A percentile compares a stretch with the other conserved stretches of the same genome.
Conservation (phyloP, 179 eudicot genomes). For the Beta corolliflora region DNA sequence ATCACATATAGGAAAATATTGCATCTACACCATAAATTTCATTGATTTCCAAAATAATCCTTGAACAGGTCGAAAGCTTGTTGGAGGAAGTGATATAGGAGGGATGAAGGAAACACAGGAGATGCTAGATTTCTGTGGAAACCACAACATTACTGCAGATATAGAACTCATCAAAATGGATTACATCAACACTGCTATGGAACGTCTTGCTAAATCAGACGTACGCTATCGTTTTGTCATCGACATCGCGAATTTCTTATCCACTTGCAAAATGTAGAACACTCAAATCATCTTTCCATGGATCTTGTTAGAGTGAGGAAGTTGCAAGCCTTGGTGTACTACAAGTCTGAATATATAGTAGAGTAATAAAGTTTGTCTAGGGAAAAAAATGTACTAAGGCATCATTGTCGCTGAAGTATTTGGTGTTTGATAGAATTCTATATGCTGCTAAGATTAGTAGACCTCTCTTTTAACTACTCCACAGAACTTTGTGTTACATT, state of each 20-base stretch:
- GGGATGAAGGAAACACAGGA: constrained; percentile 35
- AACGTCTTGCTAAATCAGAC: constrained; percentile 37
- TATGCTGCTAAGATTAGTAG: not conserved
- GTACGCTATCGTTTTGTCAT: constrained; percentile 44
- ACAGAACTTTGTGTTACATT: no score
- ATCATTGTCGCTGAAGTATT: not conserved
- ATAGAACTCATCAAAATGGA: constrained; percentile 34
- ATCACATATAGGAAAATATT: no score
- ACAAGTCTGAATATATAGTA: not conserved
- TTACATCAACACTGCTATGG: constrained; percentile 30
- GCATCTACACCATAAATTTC: no score
- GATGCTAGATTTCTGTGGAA: constrained; percentile 30
- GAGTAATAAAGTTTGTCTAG: not conserved
- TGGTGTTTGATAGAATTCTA: not conserved
- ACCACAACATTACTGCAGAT: constrained; percentile 34
- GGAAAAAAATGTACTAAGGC: not conserved
- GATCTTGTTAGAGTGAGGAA: not conserved
- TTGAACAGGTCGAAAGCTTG: constrained; percentile 30
- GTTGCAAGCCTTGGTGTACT: constrained; percentile 4
- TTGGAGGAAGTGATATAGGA: constrained; percentile 35
- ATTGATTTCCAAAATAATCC: no score
- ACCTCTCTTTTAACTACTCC: no score
- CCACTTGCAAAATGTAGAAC: constrained; percentile 2
- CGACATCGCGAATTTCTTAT: constrained; percentile 34
- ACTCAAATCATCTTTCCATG: not conserved